Conservation (phyloP, 768 basidiomycete genomes). For the Termitomyces sp. region DNA sequence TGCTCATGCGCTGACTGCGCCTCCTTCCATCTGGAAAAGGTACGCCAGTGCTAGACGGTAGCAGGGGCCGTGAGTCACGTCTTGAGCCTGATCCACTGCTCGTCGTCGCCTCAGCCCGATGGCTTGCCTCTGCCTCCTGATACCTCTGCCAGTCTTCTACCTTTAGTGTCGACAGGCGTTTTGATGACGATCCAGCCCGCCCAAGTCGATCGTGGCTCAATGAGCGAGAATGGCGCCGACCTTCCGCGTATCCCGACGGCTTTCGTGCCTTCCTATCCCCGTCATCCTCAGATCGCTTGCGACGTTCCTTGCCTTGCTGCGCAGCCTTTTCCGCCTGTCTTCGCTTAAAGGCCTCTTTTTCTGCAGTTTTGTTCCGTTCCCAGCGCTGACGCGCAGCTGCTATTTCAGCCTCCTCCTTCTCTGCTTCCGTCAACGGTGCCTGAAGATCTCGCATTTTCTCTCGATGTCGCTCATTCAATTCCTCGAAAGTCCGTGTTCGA, state of each 20-base stretch:
- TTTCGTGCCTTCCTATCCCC: slow-evolving; percentile 31
- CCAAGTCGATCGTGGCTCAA: slow-evolving; percentile 64
- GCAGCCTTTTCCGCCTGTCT: slow-evolving; percentile 71
- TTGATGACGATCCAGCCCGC: slow-evolving; percentile 42
- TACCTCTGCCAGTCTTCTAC: slow-evolving; percentile 84
- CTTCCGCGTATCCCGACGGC: slow-evolving; percentile 29
- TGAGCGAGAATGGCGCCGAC: slow-evolving; percentile 46
- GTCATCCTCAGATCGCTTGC: slow-evolving; percentile 43
- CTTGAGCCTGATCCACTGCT: slow-evolving; percentile 22
- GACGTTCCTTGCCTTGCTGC: slow-evolving; percentile 43
- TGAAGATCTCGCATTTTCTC: slow-evolving; percentile 83
- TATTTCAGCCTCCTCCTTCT: slow-evolving; percentile 73
- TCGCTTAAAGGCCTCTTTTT: slow-evolving; percentile 70
- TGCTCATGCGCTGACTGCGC: slow-evolving; percentile 29
- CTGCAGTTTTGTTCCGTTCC: slow-evolving; percentile 73
- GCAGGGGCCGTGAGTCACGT: slow-evolving; percentile 32
- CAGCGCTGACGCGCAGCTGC: slow-evolving; percentile 76
- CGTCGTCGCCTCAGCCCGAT: slow-evolving; percentile 5
- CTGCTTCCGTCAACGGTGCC: slow-evolving; percentile 77
- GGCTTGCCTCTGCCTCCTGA: slow-evolving; percentile 44
- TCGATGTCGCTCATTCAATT: slow-evolving; percentile 81
- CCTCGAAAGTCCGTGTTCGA: slow-evolving; percentile 80
- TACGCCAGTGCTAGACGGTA: slow-evolving; percentile 33
- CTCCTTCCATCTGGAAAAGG: slow-evolving; percentile 54
- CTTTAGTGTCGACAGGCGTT: slow-evolving; percentile 70